Percentiles rank a stretch among this genome's conserved stretches.
Conservation (phyloP, 805 yeast species). For the Lachancea sp. region DNA sequence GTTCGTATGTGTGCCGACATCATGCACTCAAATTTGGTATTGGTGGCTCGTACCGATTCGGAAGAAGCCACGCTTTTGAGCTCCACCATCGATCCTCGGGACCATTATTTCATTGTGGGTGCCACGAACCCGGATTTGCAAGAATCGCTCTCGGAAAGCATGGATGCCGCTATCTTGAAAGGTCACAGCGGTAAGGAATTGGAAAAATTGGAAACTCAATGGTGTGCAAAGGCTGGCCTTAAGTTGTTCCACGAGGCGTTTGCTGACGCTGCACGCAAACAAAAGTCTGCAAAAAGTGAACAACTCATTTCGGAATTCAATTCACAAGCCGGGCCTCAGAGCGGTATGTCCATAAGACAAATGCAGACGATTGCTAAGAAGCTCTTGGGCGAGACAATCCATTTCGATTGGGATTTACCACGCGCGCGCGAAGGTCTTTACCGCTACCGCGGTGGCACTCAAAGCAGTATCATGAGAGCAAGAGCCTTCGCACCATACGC, state of each 20-base stretch:
- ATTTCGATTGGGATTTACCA: slow-evolving; percentile 92
- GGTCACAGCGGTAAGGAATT: slow-evolving; percentile 71
- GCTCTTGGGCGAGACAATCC: slow-evolving; percentile 72
- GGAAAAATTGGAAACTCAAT: slow-evolving; percentile 68
- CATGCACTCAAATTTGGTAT: slow-evolving; percentile 75
- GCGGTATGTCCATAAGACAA: slow-evolving; percentile 69
- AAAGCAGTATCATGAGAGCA: slow-evolving; percentile 95
- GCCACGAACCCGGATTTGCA: slow-evolving; percentile 77
- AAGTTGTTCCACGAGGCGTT: slow-evolving; percentile 90
- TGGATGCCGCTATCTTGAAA: slow-evolving; percentile 71
- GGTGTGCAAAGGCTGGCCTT: slow-evolving; percentile 78
- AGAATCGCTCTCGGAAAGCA: slow-evolving; percentile 60
- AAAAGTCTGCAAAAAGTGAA: slow-evolving; percentile 52
- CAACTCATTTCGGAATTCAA: slow-evolving; percentile 59
- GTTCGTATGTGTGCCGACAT: slow-evolving; percentile 94
- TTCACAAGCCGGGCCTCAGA: slow-evolving; percentile 63
- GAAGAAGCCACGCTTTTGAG: slow-evolving; percentile 96
- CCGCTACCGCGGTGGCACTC: slow-evolving; percentile 93
- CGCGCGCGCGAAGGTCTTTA: slow-evolving; percentile 96
- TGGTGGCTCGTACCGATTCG: slow-evolving; percentile 94
- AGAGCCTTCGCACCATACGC: slow-evolving; percentile 92
- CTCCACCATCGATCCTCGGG: slow-evolving; percentile 89
- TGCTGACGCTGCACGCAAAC: slow-evolving; percentile 65
- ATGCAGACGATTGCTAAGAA: slow-evolving; percentile 71
- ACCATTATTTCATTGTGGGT: slow-evolving; percentile 88